Base-by-base conservation (phyloP, 2,329 filamentous ascomycete genomes). In the Orbilia ellipsospora region DNA sequence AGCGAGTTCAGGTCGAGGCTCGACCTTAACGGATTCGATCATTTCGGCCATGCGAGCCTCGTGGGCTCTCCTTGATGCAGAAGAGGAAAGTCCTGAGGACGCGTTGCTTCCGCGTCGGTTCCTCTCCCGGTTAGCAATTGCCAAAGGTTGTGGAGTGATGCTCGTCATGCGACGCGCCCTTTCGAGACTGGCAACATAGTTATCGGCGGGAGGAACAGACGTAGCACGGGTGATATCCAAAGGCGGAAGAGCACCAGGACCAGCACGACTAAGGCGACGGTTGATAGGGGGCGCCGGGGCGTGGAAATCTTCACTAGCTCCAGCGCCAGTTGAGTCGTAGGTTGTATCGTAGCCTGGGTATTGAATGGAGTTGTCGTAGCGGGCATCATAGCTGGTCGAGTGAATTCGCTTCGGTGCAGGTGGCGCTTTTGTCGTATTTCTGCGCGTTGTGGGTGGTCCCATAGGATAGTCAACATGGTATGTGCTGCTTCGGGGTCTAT, bases 161-260 rank as follows among this genome's bases (percentile, higher is more conserved):
- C 76, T 77, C 26, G 77, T 76, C 65, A 77, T 76, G 40, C 77
- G 76, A 42, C 78, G 78, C 13, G 73, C 73, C 16, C 78, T 77
- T 61, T 77, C 69, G 23, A 68, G 52, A 26, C 73, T 59, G 26
- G 66, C 61, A 26, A 76, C 73, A 51, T 76, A 75, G 6, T 76
- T 68, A 26, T 78, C 77, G 23, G 59, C 76, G 18, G 78, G 78
- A 45, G 78, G 78, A 20, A 79, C 78, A 8, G 78, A 79, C 4
- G 77, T 67, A n/a, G 78, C 78, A n/a, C 78, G 73, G 31, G 68
- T 75, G 15, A 78, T 77, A 48, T 73, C 76, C 66, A 78, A 73
- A 72, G 59, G 78, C 66, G 59, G 77, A 26, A 68, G 78, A 60
- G 50, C 78, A 64, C 70, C 78, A 59, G 42, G 68, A n/a, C 50